Conservation (phyloP, 768 basidiomycete genomes). For the Pleurotus salmoneostramineus region DNA sequence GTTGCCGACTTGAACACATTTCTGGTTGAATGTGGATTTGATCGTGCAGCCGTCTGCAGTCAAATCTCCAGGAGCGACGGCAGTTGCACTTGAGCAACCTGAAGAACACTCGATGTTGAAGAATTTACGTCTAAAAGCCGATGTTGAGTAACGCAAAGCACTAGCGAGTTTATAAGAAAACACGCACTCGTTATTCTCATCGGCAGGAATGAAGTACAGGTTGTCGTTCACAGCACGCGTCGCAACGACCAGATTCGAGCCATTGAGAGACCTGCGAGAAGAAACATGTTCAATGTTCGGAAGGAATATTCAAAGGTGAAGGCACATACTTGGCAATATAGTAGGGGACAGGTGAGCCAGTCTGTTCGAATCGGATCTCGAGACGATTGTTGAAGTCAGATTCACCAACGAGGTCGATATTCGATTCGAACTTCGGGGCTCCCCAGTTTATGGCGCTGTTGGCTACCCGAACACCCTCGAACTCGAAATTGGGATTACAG, state of each 20-base stretch:
- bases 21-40: constrained; percentile 2
- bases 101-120: constrained; percentile 2
- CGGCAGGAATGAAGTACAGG: constrained; percentile 2
- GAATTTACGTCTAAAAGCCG: not conserved
- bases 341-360: not conserved
- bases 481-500: constrained; percentile 3
- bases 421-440: not conserved
- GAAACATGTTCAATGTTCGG: not conserved
- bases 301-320: not conserved
- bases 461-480: constrained; percentile 1
- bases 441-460: constrained; percentile 3
- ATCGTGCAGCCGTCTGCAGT: constrained; percentile 5
- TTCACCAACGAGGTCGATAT: constrained; percentile 1
- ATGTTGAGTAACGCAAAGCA: not conserved
- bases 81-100: not conserved
- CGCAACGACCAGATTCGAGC: not conserved
- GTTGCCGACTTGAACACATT: constrained; percentile 4
- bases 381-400: constrained; percentile 5
- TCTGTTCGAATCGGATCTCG: constrained; percentile 3
- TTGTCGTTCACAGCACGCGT: not conserved
- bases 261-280: not conserved
- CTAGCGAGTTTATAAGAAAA: not conserved
- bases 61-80: not conserved
- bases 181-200: constrained; percentile 2
- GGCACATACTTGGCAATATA: constrained; percentile 1